Evolutionary conservation across 1,284 basidiomycete genomes (phyloP).

Genomic region (Microbotryum saponariae): DNA sequence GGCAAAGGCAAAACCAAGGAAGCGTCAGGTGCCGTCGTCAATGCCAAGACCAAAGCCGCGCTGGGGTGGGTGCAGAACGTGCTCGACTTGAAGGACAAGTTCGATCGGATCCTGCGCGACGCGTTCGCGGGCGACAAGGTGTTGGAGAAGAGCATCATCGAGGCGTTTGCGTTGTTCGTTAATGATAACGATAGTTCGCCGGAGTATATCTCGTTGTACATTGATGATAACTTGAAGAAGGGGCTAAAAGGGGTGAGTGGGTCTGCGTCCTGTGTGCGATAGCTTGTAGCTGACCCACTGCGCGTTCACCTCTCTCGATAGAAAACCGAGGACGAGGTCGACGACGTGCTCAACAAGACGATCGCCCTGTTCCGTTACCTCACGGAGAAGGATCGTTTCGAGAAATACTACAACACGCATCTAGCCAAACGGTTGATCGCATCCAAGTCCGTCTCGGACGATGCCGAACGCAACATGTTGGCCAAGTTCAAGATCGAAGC

Average conservation of each 20-base stretch:
- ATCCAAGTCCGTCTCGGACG: constrained; percentile 83
- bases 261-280: neutral
- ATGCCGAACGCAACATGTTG: constrained; percentile 96
- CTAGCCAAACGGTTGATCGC: constrained; percentile 84
- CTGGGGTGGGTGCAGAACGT: constrained; percentile 93
- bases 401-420: constrained; percentile 95
- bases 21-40: constrained; percentile 45
- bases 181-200: constrained; percentile 81
- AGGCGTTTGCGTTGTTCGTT: constrained; percentile 89
- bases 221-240: constrained; percentile 93
- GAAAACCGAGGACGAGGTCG: constrained; percentile 93
- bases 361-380: constrained; percentile 93
- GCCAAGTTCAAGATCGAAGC: constrained; percentile 96
- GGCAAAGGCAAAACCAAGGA: constrained; percentile 43
- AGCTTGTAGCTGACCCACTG: constrained; percentile 8
- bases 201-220: constrained; percentile 93
- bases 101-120: constrained; percentile 65
- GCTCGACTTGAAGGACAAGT: constrained; percentile 81
- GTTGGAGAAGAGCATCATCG: constrained; percentile 76
- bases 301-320: constrained; percentile 38
- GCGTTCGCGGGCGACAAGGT: constrained; percentile 69
- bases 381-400: constrained; percentile 93
- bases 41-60: constrained; percentile 47
- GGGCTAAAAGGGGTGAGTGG: constrained; percentile 80
- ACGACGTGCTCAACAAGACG: constrained; percentile 81